Base-by-base conservation (phyloP, 2,329 filamentous ascomycete genomes). In the Ophiostoma montium region DNA sequence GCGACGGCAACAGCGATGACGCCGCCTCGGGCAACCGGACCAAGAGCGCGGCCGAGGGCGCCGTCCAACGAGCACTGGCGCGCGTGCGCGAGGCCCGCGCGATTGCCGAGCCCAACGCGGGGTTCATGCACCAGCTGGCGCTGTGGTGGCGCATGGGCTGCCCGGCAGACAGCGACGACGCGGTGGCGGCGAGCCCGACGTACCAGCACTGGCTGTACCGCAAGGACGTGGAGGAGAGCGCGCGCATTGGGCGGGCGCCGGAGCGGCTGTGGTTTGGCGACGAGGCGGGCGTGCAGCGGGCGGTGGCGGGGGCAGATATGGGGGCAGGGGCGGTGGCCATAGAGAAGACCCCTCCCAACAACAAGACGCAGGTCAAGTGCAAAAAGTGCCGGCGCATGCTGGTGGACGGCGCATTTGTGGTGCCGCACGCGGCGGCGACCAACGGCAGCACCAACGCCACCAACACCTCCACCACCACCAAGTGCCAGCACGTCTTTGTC, bases 401-500 rank as follows among this genome's bases (percentile, higher is more conserved):
- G 15, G 74, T 70, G 9, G 76, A 70, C 0, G 61, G 68, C 0
- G 64, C 67, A 31, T 94, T 86, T 61, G 71, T 94, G 48, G 65
- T 82, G 42, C 66, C 75, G 1, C 87, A 94, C 64, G 67, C 57
- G 57, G 67, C 41, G 10, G 32, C 16, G 9, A 32, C n/a, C 45
- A 11, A 35, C 18, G n/a, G 12, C 45, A 27, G 27, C 30, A 44
- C 52, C 8, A 41, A n/a, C 6, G 31, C 59, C 31, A n/a, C n/a
- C n/a, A n/a, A n/a, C n/a, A n/a, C n/a, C n/a, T n/a, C n/a, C n/a
- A n/a, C n/a, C n/a, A n/a, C n/a, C n/a, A n/a, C n/a, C n/a, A n/a
- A n/a, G n/a, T 98, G 92, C 60, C 82, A 84, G 18, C 90, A 96
- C 64, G 78, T 89, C 62, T 96, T 95, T 65, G 67, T 96, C 55